Percentiles rank a stretch among this genome's conserved stretches.
phyloP scores from a whole-genome alignment of 2,329 filamentous ascomycete genomes.

The Cercospora janseana region DNA sequence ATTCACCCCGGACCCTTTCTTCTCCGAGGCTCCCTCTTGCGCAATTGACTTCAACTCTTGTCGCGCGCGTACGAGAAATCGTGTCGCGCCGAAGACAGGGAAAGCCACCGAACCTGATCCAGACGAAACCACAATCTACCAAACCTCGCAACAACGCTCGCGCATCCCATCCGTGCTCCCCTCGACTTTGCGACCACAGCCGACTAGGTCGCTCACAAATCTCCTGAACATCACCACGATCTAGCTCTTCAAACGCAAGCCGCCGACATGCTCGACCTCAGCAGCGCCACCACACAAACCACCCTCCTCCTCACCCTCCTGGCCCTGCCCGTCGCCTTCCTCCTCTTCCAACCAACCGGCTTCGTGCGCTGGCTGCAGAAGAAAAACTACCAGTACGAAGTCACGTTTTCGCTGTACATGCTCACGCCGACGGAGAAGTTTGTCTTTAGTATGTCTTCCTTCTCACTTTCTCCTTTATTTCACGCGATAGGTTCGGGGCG shows the following conservation, averaged over 20 bases:
- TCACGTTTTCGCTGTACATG: constrained; percentile 96
- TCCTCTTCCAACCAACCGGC: constrained; percentile 50
- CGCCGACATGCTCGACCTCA: constrained; percentile 11
- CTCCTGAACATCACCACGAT: neutral
- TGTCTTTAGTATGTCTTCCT: constrained; percentile 75
- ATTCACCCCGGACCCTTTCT: too few relatives aligned
- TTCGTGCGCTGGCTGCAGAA: constrained; percentile 83
- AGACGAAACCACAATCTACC: neutral
- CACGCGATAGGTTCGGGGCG: constrained; percentile 6
- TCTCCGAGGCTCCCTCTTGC: too few relatives aligned
- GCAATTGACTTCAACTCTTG: neutral
- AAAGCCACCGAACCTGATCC: neutral
- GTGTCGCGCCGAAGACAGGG: too few relatives aligned
- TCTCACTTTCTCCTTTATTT: neutral
- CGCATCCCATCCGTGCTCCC: neutral
- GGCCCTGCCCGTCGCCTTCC: constrained; percentile 33
- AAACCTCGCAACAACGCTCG: neutral
- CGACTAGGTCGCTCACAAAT: neutral
- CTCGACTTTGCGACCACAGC: neutral
- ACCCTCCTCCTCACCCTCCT: constrained; percentile 57
- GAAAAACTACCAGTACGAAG: constrained; percentile 98
- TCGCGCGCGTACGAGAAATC: neutral
- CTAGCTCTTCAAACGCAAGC: too few relatives aligned
- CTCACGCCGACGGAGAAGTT: constrained; percentile 94
- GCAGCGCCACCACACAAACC: neutral